Evolutionary conservation across 768 basidiomycete species (phyloP).

Genomic region (Trametes coccinea): DNA sequence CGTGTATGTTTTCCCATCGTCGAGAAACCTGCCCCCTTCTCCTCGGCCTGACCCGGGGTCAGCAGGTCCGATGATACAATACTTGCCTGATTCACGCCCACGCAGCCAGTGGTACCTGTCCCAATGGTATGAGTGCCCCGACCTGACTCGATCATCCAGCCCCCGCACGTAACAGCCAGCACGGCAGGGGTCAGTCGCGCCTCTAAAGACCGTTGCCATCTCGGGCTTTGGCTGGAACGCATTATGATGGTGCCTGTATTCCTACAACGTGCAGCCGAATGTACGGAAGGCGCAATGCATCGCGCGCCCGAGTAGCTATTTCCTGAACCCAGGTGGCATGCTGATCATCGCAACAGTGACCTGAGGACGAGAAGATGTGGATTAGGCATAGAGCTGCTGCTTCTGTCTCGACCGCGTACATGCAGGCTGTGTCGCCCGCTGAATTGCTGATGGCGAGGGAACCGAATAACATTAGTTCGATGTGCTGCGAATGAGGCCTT

Average conservation of each 20-base stretch:
- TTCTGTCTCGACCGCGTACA: slow-evolving; percentile 1
- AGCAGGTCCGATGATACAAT: slow-evolving; percentile 5
- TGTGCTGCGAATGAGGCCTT: not conserved
- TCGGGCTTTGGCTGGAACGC: too few relatives aligned
- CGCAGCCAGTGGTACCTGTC: slow-evolving; percentile 8
- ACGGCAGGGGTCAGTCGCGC: too few relatives aligned
- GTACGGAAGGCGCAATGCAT: not conserved
- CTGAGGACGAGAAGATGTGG: not conserved
- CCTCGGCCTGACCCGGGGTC: slow-evolving; percentile 14
- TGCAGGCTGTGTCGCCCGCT: slow-evolving; percentile 12
- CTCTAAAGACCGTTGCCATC: too few relatives aligned
- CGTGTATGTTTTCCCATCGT: slow-evolving; percentile 13
- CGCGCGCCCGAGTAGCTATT: not conserved
- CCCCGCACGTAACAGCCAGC: not conserved
- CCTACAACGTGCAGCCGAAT: not conserved
- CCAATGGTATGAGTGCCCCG: not conserved
- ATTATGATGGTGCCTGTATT: too few relatives aligned
- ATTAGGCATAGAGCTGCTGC: slow-evolving; percentile 7
- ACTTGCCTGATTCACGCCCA: slow-evolving; percentile 5
- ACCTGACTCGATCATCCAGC: not conserved
- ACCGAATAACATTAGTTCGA: slow-evolving; percentile 10
- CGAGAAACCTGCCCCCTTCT: slow-evolving; percentile 1
- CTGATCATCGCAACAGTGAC: slow-evolving; percentile 9
- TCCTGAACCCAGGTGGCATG: not conserved
- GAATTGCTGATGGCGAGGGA: slow-evolving; percentile 8